Base-by-base conservation (phyloP, 306 rosid genomes). In the Medicago arabica region DNA sequence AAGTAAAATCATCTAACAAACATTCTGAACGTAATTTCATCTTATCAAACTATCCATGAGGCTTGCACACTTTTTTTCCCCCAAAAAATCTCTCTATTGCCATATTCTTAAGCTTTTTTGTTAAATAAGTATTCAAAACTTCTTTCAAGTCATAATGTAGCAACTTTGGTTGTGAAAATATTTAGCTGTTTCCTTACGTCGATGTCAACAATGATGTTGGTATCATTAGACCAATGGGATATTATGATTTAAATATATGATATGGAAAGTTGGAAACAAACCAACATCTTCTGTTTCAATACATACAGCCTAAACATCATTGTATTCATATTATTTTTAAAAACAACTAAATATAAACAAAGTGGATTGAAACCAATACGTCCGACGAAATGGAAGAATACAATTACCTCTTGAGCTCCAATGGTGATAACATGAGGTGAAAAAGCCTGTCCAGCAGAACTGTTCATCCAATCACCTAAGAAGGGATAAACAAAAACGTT, bases 381-480 rank as follows among this genome's bases (percentile, higher is more conserved):
- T 39, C 79, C 39, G n/a, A 21, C 1, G 12, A 72, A 62, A 64
- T 55, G 67, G 43, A 76, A 70, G 71, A 51, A 69, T 19, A 58
- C 34, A 75, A 75, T 83, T 81, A 96, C 99, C 93, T 96, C 99
- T 70, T 93, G 93, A 80, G 65, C 86, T 72, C 76, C 97, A 70
- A 96, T 39, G 36, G 82, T 90, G 78, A 96, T 82, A 76, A 90
- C 98, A 88, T 96, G 98, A 9, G 99, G 98, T 17, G 99, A 80
- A 87, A 96, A 96, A 41, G 99, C 99, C 72, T 76, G 41, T 74
- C 99, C 99, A 50, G 99, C 99, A 9, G 99, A 92, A 83, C 18
- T 86, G 86, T 92, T 96, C 98, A 96, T 92, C 99, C 99, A 96
- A 41, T 96, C 99, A 82, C 99, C 99, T 96, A 59, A 49, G 53